Base-by-base conservation (phyloP, 768 basidiomycete species). In the Steccherinum ochraceum region DNA sequence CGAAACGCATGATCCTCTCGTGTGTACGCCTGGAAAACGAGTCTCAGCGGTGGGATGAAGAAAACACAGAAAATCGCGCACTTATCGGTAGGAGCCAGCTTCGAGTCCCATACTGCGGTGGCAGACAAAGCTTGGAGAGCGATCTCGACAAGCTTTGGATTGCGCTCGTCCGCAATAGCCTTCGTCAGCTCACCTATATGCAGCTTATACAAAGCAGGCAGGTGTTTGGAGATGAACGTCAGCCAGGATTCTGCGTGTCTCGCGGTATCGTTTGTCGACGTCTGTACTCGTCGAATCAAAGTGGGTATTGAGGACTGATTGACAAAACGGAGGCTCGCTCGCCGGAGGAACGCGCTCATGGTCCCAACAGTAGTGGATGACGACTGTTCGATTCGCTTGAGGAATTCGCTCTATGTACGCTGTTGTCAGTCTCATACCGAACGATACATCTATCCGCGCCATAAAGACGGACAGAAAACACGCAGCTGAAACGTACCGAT, bases 281-380 rank as follows among this genome's bases (percentile, higher is more conserved):
- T 81, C 48, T 79, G 78, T 4, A 85, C 58, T 21, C 83, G 80
- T 56, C 84, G 83, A 57, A 98, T 67, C 20, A 98, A 75, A 0
- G 83, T 83, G 1, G 93, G 83, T 16, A 98, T 77, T 0, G 86
- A 88, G 0, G 94, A 92, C 46, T 86, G 82, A 62, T 95, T 96
- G 62, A 95, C 58, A 57, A 93, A 74, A 45, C 83, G 80, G 46
- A 87, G 79, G 45, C 78, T 80, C 3, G 80, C 79, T 16, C 83
- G 79, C 25, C 85, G 86, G 39, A 95, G 68, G 56, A 97, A 67
- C 39, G 69, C 69, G 1, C 75, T 68, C 75, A 96, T 83, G 0
- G 94, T 96, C 0, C 77, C 63, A 1, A 79, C 64, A 23, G 85
- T 71, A 16, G 76, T 68, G 0, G 86, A 59, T 2, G 81, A 77